Evolutionary conservation across 148 eudicot species (phyloP).

Genomic region (Drosera capensis): DNA sequence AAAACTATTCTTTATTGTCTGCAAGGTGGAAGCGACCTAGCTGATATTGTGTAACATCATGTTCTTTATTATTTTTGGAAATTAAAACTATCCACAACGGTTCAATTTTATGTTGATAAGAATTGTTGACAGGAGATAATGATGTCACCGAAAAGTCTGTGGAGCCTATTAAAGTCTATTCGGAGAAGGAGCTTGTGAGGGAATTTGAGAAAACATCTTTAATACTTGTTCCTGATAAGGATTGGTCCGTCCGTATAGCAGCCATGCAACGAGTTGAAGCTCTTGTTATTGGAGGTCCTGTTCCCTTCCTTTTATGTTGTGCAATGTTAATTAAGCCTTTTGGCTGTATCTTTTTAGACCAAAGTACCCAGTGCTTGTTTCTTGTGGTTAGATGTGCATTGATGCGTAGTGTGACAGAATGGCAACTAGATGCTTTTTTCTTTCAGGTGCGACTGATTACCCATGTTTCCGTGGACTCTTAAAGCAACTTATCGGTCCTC

Average conservation of each 20-base stretch:
- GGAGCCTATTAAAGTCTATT: conserved; percentile 81
- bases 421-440: neutral
- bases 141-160: conserved; percentile 77
- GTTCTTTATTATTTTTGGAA: no score
- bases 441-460: conserved; percentile 76
- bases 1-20: no score
- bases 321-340: neutral
- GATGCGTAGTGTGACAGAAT: no score
- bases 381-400: neutral
- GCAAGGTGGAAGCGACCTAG: no score
- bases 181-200: conserved; percentile 86
- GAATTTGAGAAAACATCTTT: conserved; percentile 82
- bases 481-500: conserved; percentile 79
- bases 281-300: conserved; percentile 82
- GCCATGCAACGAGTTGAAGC: conserved; percentile 95
- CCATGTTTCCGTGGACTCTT: conserved; percentile 86
- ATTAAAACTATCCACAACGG: no score
- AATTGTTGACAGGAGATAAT: conserved; percentile 52
- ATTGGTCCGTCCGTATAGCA: conserved; percentile 93
- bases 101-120: no score
- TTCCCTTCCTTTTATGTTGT: neutral
- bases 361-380: neutral
- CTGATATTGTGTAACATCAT: no score
- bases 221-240: conserved; percentile 87
- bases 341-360: no score